Evolutionary conservation across 176 grass and related monocot genomes (phyloP), one percentile per base, ranked within the genome.

Genomic region (Hsuehochloa calcarea): DNA sequence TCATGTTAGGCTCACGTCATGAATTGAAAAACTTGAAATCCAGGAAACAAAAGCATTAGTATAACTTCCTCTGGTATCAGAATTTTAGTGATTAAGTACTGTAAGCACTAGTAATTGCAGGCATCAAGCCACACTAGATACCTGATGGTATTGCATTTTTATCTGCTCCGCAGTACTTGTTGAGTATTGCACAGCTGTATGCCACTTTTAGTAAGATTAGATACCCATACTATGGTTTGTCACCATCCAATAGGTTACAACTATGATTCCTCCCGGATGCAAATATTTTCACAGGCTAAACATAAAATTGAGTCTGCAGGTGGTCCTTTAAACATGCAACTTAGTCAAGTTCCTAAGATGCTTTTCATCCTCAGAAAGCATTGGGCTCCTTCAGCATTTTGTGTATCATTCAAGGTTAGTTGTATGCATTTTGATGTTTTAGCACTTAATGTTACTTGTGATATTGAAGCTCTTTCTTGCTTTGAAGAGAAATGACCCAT

Each of bases 291-390:
- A 71, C 71, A 98, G 93, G 93, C 93, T 80, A 85, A 98, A 86
- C 93, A 98, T 93, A 98, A 98, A 87, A 98, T 98, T 12, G 52
- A 98, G 79, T 95, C 95, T 80, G 91, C 93, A 77, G 68, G 69
- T 75, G 93, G 95, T 22, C 95, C 95, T 44, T 87, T 95, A 20
- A 94, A 98, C 85, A 95, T 98, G 93, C 80, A 90, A 83, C 89
- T 98, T 56, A 95, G 17, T 65, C 95, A 98, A 88, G 91, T 91
- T 78, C 95, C 93, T 35, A 98, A 98, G 83, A 98, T 95, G 95
- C 93, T 97, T 69, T 95, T 87, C 38, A 79, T 91, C 10, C 85
- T 97, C 40, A 86, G 80, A 35, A 95, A 92, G 60, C 46, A 83
- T 6, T 98, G 95, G 95, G 82, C 93, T 37, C 93, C 91, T 66